Evolutionary conservation across 306 rosid species (phyloP).

Genomic region (Comarum palustre): DNA sequence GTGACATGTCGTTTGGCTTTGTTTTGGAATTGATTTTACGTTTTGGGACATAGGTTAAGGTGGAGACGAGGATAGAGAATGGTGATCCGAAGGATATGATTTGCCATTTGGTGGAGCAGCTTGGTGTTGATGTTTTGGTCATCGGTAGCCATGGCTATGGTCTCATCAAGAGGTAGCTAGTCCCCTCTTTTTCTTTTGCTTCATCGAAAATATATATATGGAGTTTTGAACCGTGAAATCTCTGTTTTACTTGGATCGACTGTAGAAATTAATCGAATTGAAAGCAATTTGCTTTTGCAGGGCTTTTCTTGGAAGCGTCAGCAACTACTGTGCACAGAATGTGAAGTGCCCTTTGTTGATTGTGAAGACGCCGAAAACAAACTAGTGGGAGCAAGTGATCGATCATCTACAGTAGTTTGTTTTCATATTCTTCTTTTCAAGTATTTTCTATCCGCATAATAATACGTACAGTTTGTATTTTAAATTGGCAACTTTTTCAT

Average conservation of each 20-base stretch:
- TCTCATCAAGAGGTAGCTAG: slow-evolving; percentile 68
- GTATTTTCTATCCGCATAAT: background rate
- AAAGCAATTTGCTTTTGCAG: slow-evolving; percentile 31
- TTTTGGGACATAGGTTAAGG: slow-evolving; percentile 32
- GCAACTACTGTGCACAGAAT: slow-evolving; percentile 77
- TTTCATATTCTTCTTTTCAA: background rate
- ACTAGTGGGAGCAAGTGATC: slow-evolving; percentile 15
- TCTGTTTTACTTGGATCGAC: no score
- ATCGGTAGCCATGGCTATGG: slow-evolving; percentile 91
- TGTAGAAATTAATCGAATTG: no score
- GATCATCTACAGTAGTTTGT: background rate
- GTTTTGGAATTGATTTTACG: background rate
- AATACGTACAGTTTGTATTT: background rate
- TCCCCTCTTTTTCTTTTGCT: background rate
- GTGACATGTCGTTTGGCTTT: background rate
- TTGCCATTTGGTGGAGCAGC: slow-evolving; percentile 55
- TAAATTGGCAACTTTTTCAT: background rate
- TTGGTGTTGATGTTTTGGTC: slow-evolving; percentile 58
- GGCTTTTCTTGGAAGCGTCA: slow-evolving; percentile 91
- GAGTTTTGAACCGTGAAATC: no score
- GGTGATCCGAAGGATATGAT: slow-evolving; percentile 91
- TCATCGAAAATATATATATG: no score
- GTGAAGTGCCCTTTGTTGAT: slow-evolving; percentile 79
- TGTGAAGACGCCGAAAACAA: slow-evolving; percentile 74
- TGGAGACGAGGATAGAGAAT: slow-evolving; percentile 54